phyloP scores from a whole-genome alignment of 2,329 filamentous ascomycete species.

The Pyrenophora tritici-repentis region DNA sequence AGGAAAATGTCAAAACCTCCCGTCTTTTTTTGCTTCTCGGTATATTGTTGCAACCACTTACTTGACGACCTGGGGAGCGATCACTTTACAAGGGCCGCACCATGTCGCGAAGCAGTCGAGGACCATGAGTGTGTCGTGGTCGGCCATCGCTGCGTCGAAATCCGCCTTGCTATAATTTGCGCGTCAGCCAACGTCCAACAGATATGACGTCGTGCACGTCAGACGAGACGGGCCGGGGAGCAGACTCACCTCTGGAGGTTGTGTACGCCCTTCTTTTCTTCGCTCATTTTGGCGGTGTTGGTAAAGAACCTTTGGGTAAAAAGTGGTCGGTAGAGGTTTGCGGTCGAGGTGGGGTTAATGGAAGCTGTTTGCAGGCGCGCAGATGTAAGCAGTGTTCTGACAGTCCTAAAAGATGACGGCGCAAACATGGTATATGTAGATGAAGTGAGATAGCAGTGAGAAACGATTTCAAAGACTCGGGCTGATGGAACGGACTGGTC shows the following conservation, averaged over 20 bases:
- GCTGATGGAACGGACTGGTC: constrained; percentile 43
- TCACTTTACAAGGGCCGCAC: constrained; percentile 95
- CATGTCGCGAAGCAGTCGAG: constrained; percentile 88
- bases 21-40: background rate
- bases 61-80: constrained; percentile 75
- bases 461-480: constrained; percentile 43
- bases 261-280: constrained; percentile 53
- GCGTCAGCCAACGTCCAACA: constrained; percentile 13
- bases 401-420: constrained; percentile 41
- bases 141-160: constrained; percentile 60
- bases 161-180: constrained; percentile 58
- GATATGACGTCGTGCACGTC: constrained; percentile 19
- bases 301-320: constrained; percentile 48
- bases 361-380: constrained; percentile 45
- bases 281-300: constrained; percentile 50
- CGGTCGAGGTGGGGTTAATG: constrained; percentile 30
- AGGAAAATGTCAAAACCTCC: constrained; percentile 14
- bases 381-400: constrained; percentile 52
- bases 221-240: constrained; percentile 5
- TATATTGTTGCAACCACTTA: constrained; percentile 46
- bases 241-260: constrained; percentile 53
- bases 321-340: constrained; percentile 42
- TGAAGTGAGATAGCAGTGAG: constrained; percentile 24
- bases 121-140: constrained; percentile 66
- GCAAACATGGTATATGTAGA: constrained; percentile 49